Base-by-base conservation (phyloP, 441 rosid species). In the Viola pubescens region DNA sequence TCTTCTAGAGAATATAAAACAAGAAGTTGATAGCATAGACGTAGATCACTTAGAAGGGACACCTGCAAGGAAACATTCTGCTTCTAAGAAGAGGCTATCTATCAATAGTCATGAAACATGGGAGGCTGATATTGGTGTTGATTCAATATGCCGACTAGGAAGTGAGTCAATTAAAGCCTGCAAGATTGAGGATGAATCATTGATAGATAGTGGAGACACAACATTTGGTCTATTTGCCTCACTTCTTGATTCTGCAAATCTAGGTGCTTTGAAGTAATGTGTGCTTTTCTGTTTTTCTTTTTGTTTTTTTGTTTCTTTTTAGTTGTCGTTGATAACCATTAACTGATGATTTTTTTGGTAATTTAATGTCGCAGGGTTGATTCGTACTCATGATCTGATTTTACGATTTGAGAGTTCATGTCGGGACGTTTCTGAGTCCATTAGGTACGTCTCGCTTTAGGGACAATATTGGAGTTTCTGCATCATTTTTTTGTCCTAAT, bases 1-100 rank as follows among this genome's bases (percentile, higher is more conserved):
- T 66, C 82, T 94, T 65, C 96, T 94, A 60, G 97, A 94, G 74
- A 85, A 88, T 67, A 90, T 94, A 59, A 94, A 94, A 64, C 91
- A 85, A 63, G 99, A 90, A 79, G 94, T 77, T 67, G 83, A 77
- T 58, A 76, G 80, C 70, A 66, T 78, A 64, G 89, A 83, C 60
- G 40, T 69, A 46, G 87, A 81, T 70, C 77, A 68, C 57, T 79
- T 70, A 52, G 75, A 80, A 47, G 75, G 72, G 71, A 64, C 82
- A 37, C 81, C 78, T 52, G 61, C 69, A 4, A 77, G 62, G 72
- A 62, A 68, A 46, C 70, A 69, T 10, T 76, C 80, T 67, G 80
- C 80, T 70, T 75, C 72, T 53, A 85, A 75, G 76, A 77, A 82
- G 79, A 74, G 79, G 66, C 67, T 66, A 19, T 75, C 74, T 38